These are phyloP conservation scores for Crithidia brevicula DNA, from an alignment of 208 protist genomes.

Conservation along the genomic window DNA sequence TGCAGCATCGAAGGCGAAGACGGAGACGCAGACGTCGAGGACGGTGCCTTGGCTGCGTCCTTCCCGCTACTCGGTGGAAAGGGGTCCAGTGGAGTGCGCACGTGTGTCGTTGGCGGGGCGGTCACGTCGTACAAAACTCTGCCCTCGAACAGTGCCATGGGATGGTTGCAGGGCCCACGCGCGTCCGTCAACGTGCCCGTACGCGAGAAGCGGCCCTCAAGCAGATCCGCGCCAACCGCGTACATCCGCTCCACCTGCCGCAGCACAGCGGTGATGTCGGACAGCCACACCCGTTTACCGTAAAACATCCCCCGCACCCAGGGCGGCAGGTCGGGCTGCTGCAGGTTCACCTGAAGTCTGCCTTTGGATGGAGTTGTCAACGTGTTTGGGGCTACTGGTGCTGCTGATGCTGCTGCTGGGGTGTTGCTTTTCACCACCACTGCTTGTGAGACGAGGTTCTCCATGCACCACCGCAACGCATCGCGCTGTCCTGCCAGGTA, in stretches of 20 bases:
- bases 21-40: background rate
- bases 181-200: background rate
- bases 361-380: too few species aligned
- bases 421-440: too few species aligned
- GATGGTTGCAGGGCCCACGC: background rate
- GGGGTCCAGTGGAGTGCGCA: conserved; percentile 10
- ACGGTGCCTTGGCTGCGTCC: background rate
- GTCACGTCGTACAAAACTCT: conserved; percentile 1
- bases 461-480: conserved; percentile 15
- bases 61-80: background rate
- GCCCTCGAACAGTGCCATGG: conserved; percentile 5
- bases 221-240: conserved; percentile 17
- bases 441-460: conserved; percentile 2
- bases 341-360: conserved; percentile 1
- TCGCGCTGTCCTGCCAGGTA: conserved; percentile 32
- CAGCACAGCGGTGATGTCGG: conserved; percentile 10
- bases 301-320: conserved; percentile 14
- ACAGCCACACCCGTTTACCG: conserved; percentile 10
- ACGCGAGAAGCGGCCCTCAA: background rate
- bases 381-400: too few species aligned
- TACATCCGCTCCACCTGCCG: conserved; percentile 40
- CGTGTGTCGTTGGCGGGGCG: conserved; percentile 1
- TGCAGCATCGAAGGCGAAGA: background rate
- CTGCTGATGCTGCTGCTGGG: background rate
- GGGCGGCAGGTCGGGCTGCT: background rate